Conservation (phyloP, 192 early-diverging fungal genomes). For the Globomyces pollinis-pini region DNA sequence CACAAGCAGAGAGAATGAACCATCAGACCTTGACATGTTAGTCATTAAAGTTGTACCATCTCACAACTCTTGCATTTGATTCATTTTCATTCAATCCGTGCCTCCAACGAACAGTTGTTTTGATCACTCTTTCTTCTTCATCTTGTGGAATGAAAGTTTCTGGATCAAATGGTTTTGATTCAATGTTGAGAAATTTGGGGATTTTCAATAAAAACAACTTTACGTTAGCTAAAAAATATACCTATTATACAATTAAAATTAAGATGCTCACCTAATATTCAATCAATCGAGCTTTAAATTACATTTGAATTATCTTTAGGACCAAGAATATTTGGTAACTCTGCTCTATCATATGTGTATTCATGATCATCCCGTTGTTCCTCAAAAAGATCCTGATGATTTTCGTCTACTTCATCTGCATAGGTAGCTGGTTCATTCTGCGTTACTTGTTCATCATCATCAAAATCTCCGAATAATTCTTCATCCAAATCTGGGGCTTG, state of each 20-base stretch:
- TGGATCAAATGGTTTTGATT: conserved; percentile 56
- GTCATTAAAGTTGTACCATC: conserved; percentile 62
- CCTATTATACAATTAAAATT: background rate
- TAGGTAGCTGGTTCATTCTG: too few species aligned
- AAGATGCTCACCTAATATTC: conserved; percentile 8
- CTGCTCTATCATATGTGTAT: too few species aligned
- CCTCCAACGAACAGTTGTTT: conserved; percentile 76
- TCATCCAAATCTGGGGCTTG: too few species aligned
- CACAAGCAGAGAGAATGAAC: conserved; percentile 60
- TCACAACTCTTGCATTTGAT: background rate
- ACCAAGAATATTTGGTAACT: background rate
- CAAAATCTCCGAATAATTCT: too few species aligned
- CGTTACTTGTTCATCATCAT: too few species aligned
- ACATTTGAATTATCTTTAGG: conserved; percentile 2
- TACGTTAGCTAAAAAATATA: background rate
- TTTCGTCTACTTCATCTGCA: too few species aligned
- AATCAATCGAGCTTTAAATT: background rate
- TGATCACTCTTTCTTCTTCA: conserved; percentile 42
- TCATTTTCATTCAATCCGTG: conserved; percentile 23
- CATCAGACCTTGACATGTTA: conserved; percentile 80
- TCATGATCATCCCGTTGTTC: too few species aligned
- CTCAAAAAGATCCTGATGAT: too few species aligned
- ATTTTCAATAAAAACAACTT: conserved; percentile 35
- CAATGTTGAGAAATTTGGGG: conserved; percentile 62
- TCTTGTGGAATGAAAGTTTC: conserved; percentile 21